Percentiles rank a stretch among this genome's conserved stretches.
Conservation (phyloP, 139 green algal species). For the Chlamydomonas eustigma region DNA sequence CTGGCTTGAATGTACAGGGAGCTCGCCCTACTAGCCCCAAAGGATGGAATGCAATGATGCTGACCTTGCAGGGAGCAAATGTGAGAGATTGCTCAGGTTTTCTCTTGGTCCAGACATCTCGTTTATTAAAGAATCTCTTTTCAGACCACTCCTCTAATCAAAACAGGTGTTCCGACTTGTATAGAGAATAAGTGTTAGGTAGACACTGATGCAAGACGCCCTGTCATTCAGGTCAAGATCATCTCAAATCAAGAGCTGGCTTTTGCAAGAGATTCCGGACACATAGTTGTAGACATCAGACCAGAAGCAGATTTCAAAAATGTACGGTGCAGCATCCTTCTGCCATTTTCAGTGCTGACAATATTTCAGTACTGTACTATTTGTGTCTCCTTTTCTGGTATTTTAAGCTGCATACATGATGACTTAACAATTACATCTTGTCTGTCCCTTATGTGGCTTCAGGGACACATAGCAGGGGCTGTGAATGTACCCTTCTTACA, state of each 20-base stretch:
- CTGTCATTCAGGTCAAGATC: constrained; percentile 36
- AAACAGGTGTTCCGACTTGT: no score
- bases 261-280: constrained; percentile 24
- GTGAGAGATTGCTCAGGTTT: background rate
- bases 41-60: constrained; percentile 33
- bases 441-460: background rate
- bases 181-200: no score
- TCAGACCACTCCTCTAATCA: no score
- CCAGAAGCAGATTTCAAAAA: constrained; percentile 30
- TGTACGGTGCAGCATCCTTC: no score
- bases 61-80: constrained; percentile 9
- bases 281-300: constrained; percentile 43
- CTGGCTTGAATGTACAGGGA: constrained; percentile 4
- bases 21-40: constrained; percentile 23
- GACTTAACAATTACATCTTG: no score
- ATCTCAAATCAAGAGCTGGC: constrained; percentile 39
- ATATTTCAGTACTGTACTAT: no score
- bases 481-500: constrained; percentile 43
- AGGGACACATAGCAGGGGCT: constrained; percentile 30
- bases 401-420: no score
- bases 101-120: background rate
- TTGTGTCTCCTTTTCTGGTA: no score
- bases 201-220: no score
- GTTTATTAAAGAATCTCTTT: background rate
- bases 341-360: no score